Base-by-base conservation (phyloP, 345 rosid species). In the Rhizophora mangle region DNA sequence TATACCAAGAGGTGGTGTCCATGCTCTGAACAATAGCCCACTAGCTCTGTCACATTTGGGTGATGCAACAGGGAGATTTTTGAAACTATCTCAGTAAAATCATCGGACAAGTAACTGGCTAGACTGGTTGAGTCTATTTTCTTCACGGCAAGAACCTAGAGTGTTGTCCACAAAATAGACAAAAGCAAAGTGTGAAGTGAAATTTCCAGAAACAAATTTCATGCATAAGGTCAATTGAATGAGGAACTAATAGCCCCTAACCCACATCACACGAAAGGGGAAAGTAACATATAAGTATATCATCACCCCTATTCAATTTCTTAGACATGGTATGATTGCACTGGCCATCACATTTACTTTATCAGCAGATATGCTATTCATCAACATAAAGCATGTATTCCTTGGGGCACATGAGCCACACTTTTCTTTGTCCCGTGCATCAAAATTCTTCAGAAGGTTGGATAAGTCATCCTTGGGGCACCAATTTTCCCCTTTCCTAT, bases 1-100 rank as follows among this genome's bases (percentile, higher is more conserved):
- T 92, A 95, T 37, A 91, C 82, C 68, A 95, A 88, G 55, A 95
- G 82, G 82, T 95, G 97, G 63, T 88, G 97, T 5, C 99, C 98
- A 52, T 90, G 92, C 81, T 92, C 99, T 22, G 97, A 89, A 73
- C 99, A 95, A 73, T 90, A 95, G 59, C 98, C 99, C 72, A 87
- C 83, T 62, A 95, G 83, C 84, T 92, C 92, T 26, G 93, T 86
- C 37, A 90, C 89, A 72, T 95, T 92, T 1, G 97, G 90, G 68
- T 95, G 96, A 83, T 92, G 89, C 87, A 90, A 80, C 64, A 76
- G 78, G 65, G 97, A 92, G 61, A 92, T 85, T 58, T 85, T 87
- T 47, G 98, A 90, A 73, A 95, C 91, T 8, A 92, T 82, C 72
- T 87, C 98, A 6, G 81, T 81, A 71, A 95, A 90, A 76, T 89